phyloP scores from a whole-genome alignment of 768 basidiomycete species.

The Scleroderma citrinum region DNA sequence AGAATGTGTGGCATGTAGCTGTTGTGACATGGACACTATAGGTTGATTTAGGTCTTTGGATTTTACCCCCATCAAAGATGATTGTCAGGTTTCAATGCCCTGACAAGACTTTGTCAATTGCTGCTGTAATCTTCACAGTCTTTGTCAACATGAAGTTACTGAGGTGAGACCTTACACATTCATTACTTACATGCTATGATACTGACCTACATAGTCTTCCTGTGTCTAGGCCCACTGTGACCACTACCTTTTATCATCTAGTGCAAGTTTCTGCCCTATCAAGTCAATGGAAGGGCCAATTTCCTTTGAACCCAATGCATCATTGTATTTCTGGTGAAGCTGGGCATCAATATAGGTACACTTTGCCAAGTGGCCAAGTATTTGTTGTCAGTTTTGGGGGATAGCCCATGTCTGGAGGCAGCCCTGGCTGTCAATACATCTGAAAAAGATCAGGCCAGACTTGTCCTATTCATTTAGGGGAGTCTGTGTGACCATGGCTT shows the following conservation, averaged over 20 bases:
- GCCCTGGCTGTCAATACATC: conserved; percentile 3
- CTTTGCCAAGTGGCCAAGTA: conserved; percentile 4
- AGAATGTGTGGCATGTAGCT: conserved; percentile 1
- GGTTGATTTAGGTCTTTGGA: conserved; percentile 5
- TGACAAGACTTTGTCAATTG: neutral
- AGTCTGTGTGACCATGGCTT: too few relatives aligned
- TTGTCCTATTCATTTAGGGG: too few relatives aligned
- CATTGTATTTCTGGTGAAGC: neutral
- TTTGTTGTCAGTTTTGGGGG: neutral
- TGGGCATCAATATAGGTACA: neutral
- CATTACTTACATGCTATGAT: too few relatives aligned
- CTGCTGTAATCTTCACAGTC: conserved; percentile 8
- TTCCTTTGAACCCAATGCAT: neutral
- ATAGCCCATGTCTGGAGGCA: conserved; percentile 1
- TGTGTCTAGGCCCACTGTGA: too few relatives aligned
- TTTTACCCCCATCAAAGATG: conserved; percentile 17
- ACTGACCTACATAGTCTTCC: too few relatives aligned
- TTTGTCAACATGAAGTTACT: conserved; percentile 9
- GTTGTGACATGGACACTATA: conserved; percentile 19
- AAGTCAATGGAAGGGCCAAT: neutral
- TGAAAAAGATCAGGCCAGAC: neutral
- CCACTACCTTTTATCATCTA: too few relatives aligned
- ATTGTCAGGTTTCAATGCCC: conserved; percentile 17
- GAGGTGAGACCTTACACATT: conserved; percentile 5
- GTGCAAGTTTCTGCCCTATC: neutral